phyloP scores from a whole-genome alignment of 805 yeast species.

The Candida parachauliodes region DNA sequence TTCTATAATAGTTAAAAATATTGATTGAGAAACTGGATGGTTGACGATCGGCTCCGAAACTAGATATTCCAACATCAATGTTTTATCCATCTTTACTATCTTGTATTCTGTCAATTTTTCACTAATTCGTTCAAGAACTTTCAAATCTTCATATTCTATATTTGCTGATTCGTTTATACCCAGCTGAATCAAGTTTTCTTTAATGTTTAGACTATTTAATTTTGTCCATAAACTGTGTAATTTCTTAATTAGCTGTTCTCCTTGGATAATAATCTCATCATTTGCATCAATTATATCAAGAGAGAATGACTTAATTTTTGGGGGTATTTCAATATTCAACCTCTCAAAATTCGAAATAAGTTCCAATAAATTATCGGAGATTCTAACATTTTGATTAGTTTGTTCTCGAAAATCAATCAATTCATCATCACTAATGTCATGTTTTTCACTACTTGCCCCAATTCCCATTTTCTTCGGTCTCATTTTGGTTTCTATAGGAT shows the following conservation, averaged over 20 bases:
- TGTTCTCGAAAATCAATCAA: constrained; percentile 7
- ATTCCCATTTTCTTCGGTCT: constrained; percentile 72
- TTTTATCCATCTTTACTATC: not conserved
- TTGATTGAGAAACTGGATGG: not conserved
- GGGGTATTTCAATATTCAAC: constrained; percentile 4
- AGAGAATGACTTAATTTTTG: not conserved
- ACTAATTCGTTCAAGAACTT: not conserved
- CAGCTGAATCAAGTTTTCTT: not conserved
- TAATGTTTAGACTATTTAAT: not conserved
- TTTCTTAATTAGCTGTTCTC: not conserved
- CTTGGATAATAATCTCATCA: not conserved
- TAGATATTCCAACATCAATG: not conserved
- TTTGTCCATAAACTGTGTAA: not conserved
- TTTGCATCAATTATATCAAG: not conserved
- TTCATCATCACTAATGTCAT: constrained; percentile 15
- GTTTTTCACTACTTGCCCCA: constrained; percentile 54
- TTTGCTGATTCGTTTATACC: not conserved
- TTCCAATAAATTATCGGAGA: not conserved
- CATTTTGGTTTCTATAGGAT: constrained; percentile 71
- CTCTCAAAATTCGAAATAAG: constrained; percentile 2
- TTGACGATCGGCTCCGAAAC: not conserved
- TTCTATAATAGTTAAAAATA: constrained; percentile 1
- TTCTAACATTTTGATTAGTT: not conserved
- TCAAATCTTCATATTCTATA: not conserved
- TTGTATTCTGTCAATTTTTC: not conserved